Evolutionary conservation across 345 rosid species (phyloP), one percentile per base, ranked within the genome.

Genomic region (Sisymbrium altissimum): DNA sequence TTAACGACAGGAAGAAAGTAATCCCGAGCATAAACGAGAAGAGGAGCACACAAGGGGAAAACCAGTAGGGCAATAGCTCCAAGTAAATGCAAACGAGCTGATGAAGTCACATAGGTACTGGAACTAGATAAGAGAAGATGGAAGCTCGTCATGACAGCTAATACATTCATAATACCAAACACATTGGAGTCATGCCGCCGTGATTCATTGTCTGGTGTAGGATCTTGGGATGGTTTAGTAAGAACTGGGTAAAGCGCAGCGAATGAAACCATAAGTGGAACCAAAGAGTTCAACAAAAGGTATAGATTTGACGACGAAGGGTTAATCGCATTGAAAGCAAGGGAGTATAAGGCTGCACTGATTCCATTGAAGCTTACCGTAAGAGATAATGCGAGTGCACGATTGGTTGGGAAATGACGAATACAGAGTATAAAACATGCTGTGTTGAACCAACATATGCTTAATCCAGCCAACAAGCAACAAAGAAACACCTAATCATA

Each of bases 381-480:
- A 17, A 92, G 87, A 69, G 98, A 87, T 9, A 89, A 73, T 0
- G 98, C 94, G 8, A 90, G 83, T 5, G 91, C 84, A 60, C 86
- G 79, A 75, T 86, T 85, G 8, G 43, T 61, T 13, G 87, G 83
- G 74, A 92, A 90, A 80, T 89, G 91, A 12, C 81, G 80, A 62
- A 92, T 86, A 84, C 98, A 92, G 66, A 92, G 77, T 40, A 92
- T 89, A 64, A 67, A 87, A 78, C 92, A 86, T 0, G 89, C 88
- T 7, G 96, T 92, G 84, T 92, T 92, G 89, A 92, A 92, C 98
- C 95, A 92, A 78, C 91, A 83, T 33, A 92, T 90, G 74, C 96
- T 92, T 69, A 93, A 88, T 49, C 98, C 95, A 35, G 93, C 89
- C 53, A 84, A 46, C 80, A 90, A 83, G 62, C 91, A 88, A 18